Evolutionary conservation across 1,284 basidiomycete species (phyloP), one percentile per base, ranked within the genome.

Genomic region (Fistulina hepatica): DNA sequence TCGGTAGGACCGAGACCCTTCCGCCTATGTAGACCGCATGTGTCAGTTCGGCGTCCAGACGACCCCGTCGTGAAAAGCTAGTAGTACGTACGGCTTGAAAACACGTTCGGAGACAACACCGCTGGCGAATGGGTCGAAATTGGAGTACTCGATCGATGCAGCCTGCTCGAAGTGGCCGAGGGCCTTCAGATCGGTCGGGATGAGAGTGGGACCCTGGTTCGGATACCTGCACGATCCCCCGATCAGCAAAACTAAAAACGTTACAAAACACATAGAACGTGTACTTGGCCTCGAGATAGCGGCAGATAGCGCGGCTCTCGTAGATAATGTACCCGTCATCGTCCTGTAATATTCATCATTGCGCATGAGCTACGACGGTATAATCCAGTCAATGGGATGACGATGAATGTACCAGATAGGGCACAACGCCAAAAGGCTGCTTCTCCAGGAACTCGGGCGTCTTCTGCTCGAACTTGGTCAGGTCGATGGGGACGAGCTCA

Each of bases 391-490:
- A n/a, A n/a, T n/a, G n/a, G n/a, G n/a, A n/a, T n/a, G n/a, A n/a
- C n/a, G n/a, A n/a, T n/a, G 5, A 5, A 48, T 65, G 28, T 41
- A 71, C 67, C 39, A 80, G 61, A 54, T 65, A 73, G 2, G 78
- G 78, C 41, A 80, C 54, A 52, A 75, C 68, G 15, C 73, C 74
- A 43, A 79, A 81, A 0, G 78, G 77, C 48, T 81, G 76, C 24
- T 59, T 50, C 23, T 48, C 50, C 11, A 63, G 21, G 57, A 58
- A 65, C 15, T 52, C 61, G 3, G 64, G 46, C 1, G 45, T 17
- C 53, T 71, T 73, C 27, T 73, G 65, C 45, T 67, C 63, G 19
- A 54, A 54, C 36, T 60, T 63, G 31, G 39, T 6, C 16, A 70
- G 43, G 46, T 73, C 53, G 47, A 76, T 39, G 6, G 38, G 0